Conservation (phyloP, 768 basidiomycete species). For the Paxillus ammoniavirescens region DNA sequence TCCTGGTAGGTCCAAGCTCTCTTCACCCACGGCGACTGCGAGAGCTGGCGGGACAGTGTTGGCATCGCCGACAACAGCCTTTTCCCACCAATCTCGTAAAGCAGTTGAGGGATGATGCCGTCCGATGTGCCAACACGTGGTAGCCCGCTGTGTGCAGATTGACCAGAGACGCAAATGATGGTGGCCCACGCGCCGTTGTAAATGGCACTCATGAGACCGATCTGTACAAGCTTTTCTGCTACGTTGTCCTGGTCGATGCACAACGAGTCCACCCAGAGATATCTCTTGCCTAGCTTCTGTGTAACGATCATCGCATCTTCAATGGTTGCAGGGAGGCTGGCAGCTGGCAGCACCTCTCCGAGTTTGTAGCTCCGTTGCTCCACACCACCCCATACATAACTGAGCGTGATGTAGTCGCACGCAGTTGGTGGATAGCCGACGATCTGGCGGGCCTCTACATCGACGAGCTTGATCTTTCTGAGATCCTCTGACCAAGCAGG, state of each 20-base stretch:
- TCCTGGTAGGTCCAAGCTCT: slow-evolving; percentile 22
- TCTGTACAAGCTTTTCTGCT: slow-evolving; percentile 9
- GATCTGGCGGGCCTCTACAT: slow-evolving; percentile 9
- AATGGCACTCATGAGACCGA: slow-evolving; percentile 15
- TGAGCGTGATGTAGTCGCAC: no score
- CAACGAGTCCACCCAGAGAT: slow-evolving; percentile 17
- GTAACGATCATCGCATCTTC: slow-evolving; percentile 16
- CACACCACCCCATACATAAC: slow-evolving; percentile 18
- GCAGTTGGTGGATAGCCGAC: slow-evolving; percentile 12
- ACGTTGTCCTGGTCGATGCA: slow-evolving; percentile 15
- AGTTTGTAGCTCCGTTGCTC: slow-evolving; percentile 7
- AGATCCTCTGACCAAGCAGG: slow-evolving; percentile 4
- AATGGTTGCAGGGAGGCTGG: slow-evolving; percentile 12
- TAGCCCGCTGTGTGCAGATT: slow-evolving; percentile 6
- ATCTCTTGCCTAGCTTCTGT: slow-evolving; percentile 12
- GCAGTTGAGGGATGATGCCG: slow-evolving; percentile 10
- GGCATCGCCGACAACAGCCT: slow-evolving; percentile 11
- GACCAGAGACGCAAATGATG: slow-evolving; percentile 9
- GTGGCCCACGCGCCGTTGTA: slow-evolving; percentile 14
- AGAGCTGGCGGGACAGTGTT: not conserved
- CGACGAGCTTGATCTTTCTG: slow-evolving; percentile 6
- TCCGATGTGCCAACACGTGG: slow-evolving; percentile 14
- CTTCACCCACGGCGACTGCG: slow-evolving; percentile 9
- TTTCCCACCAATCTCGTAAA: slow-evolving; percentile 3
- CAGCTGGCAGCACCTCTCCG: slow-evolving; percentile 6